Evolutionary conservation across 352 stramenopile genomes (phyloP).

Genomic region (Halophytophthora polymorphica): DNA sequence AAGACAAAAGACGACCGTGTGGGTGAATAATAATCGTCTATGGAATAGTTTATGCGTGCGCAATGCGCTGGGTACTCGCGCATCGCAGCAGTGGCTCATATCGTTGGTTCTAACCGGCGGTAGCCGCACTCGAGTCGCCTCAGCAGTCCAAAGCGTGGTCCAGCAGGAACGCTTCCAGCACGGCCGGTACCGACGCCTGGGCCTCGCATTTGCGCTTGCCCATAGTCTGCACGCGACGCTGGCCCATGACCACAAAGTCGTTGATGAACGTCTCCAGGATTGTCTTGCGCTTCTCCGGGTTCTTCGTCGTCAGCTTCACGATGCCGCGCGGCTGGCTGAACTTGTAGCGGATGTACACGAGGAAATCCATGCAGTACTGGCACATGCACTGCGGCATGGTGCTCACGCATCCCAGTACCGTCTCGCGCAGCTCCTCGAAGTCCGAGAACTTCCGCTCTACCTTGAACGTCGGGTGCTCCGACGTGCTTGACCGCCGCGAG

Average conservation of each 20-base stretch:
- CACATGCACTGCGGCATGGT: conserved; percentile 32
- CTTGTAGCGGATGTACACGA: conserved; percentile 44
- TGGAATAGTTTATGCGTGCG: conserved; percentile 10
- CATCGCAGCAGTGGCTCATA: conserved; percentile 7
- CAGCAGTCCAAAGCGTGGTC: conserved; percentile 25
- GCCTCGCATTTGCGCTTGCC: conserved; percentile 30
- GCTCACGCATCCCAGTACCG: conserved; percentile 31
- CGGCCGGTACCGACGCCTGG: conserved; percentile 34
- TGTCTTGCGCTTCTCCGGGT: conserved; percentile 27
- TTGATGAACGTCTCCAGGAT: conserved; percentile 33
- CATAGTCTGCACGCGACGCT: conserved; percentile 18
- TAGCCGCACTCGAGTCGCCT: neutral
- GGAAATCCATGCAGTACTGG: conserved; percentile 36
- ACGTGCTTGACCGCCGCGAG: too few relatives aligned
- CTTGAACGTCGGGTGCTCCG: conserved; percentile 42
- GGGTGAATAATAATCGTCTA: conserved; percentile 21
- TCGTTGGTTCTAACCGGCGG: too few relatives aligned
- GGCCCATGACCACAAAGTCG: conserved; percentile 39
- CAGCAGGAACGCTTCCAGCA: too few relatives aligned
- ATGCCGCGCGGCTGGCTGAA: conserved; percentile 29
- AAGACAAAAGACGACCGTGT: neutral
- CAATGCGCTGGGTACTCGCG: conserved; percentile 20
- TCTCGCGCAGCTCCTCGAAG: conserved; percentile 44
- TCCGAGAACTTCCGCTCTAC: conserved; percentile 50
- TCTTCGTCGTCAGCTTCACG: conserved; percentile 22